Percentiles rank a stretch among this genome's conserved stretches.
phyloP scores from a whole-genome alignment of 1,284 basidiomycete species.

The Pascua sp. region DNA sequence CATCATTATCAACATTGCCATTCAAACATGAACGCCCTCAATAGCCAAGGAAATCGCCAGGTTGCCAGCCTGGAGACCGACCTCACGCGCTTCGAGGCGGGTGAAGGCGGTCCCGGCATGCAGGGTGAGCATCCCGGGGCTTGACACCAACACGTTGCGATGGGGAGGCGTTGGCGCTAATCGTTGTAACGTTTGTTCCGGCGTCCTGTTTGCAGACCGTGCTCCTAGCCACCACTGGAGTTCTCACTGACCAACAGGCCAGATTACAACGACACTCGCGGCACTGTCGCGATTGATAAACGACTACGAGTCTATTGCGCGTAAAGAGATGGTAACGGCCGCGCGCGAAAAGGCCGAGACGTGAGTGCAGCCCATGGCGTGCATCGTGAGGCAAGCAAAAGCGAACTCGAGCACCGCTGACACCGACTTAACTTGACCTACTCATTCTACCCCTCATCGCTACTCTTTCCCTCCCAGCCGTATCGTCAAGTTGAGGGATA shows the following conservation, averaged over 20 bases:
- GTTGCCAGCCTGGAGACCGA: constrained; percentile 83
- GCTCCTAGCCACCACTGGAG: too few species aligned
- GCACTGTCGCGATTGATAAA: constrained; percentile 88
- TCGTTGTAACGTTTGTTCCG: too few species aligned
- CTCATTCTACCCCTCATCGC: too few species aligned
- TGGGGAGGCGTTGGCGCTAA: too few species aligned
- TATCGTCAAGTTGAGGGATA: constrained; percentile 50
- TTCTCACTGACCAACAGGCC: constrained; percentile 58
- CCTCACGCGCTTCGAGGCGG: constrained; percentile 71
- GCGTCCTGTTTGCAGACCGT: too few species aligned
- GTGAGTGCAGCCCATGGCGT: constrained; percentile 52
- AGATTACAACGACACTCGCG: constrained; percentile 89
- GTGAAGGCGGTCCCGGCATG: constrained; percentile 72
- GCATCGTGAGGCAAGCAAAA: too few species aligned
- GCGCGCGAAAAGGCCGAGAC: constrained; percentile 92
- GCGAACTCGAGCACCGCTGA: too few species aligned
- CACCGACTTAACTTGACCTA: too few species aligned
- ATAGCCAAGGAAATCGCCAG: constrained; percentile 87
- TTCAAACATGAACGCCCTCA: constrained; percentile 78
- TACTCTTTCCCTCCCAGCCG: constrained; percentile 33
- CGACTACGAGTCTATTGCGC: constrained; percentile 93
- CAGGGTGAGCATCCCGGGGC: constrained; percentile 59
- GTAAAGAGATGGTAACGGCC: constrained; percentile 85
- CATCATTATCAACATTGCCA: too few species aligned
- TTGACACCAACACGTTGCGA: too few species aligned